Percentiles rank a stretch among this genome's conserved stretches.
Evolutionary conservation across 805 yeast genomes (phyloP).

Genomic region (Tetrapisispora nanseiensis): DNA sequence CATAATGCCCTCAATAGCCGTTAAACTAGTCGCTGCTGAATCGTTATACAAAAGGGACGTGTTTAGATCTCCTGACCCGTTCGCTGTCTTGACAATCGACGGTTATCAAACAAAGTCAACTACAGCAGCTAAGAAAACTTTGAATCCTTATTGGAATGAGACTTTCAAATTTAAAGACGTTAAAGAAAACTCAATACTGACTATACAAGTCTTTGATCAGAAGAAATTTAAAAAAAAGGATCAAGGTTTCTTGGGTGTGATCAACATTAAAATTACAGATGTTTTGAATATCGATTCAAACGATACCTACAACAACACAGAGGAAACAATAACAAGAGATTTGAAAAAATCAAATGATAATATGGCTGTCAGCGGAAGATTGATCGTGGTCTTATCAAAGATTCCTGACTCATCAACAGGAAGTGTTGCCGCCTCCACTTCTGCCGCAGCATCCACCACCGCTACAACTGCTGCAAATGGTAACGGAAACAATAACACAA

Average conservation of each 20-base stretch:
- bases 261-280: conserved; percentile 83
- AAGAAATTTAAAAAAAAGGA: conserved; percentile 96
- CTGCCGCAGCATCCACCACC: conserved; percentile 18
- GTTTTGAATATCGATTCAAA: conserved; percentile 29
- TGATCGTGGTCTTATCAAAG: conserved; percentile 61
- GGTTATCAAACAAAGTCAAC: conserved; percentile 95
- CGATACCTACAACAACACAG: conserved; percentile 23
- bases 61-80: conserved; percentile 93
- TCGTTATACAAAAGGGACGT: conserved; percentile 92
- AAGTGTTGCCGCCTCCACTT: conserved; percentile 10
- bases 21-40: conserved; percentile 89
- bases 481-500: too few relatives aligned
- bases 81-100: conserved; percentile 95
- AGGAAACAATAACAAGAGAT: conserved; percentile 88
- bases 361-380: conserved; percentile 85
- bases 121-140: conserved; percentile 82
- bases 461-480: too few relatives aligned
- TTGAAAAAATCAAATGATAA: conserved; percentile 86
- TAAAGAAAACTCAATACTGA: conserved; percentile 72
- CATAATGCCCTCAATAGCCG: conserved; percentile 34
- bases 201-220: conserved; percentile 92
- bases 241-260: conserved; percentile 96
- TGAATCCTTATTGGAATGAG: conserved; percentile 98
- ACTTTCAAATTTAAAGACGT: conserved; percentile 67
- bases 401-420: conserved; percentile 25